phyloP scores from a whole-genome alignment of 257 asterid species.

The Solanum pennellii region DNA sequence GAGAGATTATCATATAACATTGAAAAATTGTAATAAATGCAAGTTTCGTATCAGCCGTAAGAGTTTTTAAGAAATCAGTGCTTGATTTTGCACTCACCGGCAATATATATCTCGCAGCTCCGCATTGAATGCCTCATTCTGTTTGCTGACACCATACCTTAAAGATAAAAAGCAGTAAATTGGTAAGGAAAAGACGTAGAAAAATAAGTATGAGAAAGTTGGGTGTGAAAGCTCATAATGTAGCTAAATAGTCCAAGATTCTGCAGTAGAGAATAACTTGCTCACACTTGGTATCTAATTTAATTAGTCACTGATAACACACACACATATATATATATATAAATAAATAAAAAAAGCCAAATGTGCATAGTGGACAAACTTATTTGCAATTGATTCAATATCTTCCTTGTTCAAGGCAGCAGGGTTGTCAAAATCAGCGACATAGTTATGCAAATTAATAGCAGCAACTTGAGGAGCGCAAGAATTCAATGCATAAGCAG shows the following conservation, averaged over 20 bases:
- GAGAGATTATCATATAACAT: neutral
- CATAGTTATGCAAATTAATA: constrained; percentile 70
- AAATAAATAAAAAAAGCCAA: neutral
- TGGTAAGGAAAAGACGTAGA: neutral
- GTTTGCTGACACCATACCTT: constrained; percentile 90
- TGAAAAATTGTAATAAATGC: neutral
- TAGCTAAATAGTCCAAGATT: neutral
- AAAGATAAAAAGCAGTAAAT: constrained; percentile 3
- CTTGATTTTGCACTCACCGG: constrained; percentile 32
- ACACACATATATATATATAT: neutral
- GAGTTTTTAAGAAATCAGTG: neutral
- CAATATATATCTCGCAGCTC: constrained; percentile 90
- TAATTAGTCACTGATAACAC: neutral
- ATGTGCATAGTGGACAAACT: constrained; percentile 19
- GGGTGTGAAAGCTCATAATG: neutral
- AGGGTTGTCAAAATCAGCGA: constrained; percentile 65
- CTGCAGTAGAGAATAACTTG: neutral
- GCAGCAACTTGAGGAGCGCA: constrained; percentile 91
- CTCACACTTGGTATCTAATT: neutral
- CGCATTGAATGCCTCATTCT: constrained; percentile 74
- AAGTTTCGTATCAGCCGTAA: neutral
- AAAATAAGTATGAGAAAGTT: neutral
- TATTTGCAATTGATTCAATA: constrained; percentile 63
- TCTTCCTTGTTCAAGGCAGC: constrained; percentile 69
- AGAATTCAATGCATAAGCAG: constrained; percentile 73